Evolutionary conservation across 179 eudicot genomes (phyloP), one percentile per base, ranked within the genome.

Genomic region (Vitellaria paradoxa): DNA sequence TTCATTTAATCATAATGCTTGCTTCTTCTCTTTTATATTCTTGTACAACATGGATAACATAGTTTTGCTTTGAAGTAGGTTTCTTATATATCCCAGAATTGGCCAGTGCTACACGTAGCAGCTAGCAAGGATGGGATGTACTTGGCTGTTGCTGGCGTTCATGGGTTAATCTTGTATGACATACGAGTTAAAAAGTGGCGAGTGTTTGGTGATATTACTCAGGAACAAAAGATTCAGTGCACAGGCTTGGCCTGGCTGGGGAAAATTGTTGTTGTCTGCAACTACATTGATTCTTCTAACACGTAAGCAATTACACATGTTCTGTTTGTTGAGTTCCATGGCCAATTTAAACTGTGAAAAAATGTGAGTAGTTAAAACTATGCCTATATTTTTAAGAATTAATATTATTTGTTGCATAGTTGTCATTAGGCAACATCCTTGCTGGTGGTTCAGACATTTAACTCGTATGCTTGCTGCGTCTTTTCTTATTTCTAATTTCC

Each of bases 231-330:
- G 81, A 96, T 96, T 65, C 93, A 94, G 76, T 96, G 99, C 94
- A 89, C 87, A 84, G 99, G 99, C 85, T 89, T 96, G 91, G 82
- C 91, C 82, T 96, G 99, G 99, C 77, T 96, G 84, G 99, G 96
- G 76, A 96, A 96, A 83, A 91, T 96, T 83, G 92, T 96, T 82
- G 92, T 96, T 73, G 93, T 96, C 78, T 96, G 99, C 94, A 96
- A 96, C 83, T 92, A 89, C 78, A 77, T 91, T 15, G 88, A 85
- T 60, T 89, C 97, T 81, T 89, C 94, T 50, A 84, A 88, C 87
- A 85, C 79, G 99, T 96, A 81, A 92, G 99, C 50, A 40, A 70
- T 63, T 74, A 61, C 79, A 52, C 65, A 73, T 80, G 55, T 76
- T 82, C 21, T 77, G 71, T 69, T 63, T 42, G 57, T 42, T 82